These are phyloP conservation scores for Ophiostoma ips DNA, from an alignment of 2,329 filamentous ascomycete species.

Conservation along the genomic window DNA sequence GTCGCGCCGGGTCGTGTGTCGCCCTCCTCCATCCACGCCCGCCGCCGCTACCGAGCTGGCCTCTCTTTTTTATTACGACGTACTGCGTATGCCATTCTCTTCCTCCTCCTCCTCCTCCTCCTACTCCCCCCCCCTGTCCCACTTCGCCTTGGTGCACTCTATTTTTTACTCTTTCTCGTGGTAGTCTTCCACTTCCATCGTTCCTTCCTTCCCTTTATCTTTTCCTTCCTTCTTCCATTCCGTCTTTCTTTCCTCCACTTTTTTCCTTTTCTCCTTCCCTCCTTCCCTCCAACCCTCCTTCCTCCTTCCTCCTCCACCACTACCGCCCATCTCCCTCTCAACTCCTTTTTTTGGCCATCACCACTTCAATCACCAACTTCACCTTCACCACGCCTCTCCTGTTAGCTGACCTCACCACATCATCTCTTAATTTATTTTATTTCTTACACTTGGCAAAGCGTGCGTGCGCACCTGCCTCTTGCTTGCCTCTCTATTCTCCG, in stretches of 20 bases:
- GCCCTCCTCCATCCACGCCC: constrained; percentile 15
- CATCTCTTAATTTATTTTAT: neutral
- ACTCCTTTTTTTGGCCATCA: neutral
- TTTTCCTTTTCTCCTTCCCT: neutral
- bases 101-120: neutral
- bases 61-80: no score
- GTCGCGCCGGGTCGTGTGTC: constrained; percentile 6
- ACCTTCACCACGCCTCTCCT: neutral
- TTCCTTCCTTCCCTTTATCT: constrained; percentile 5
- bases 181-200: constrained; percentile 12
- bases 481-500: neutral
- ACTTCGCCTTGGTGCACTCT: constrained; percentile 6
- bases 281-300: neutral
- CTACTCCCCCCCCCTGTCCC: constrained; percentile 15
- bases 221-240: neutral
- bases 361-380: neutral
- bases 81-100: neutral
- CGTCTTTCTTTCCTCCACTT: neutral
- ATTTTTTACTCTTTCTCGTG: neutral
- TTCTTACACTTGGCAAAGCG: neutral
- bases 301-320: neutral
- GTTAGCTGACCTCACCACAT: no score
- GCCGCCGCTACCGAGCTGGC: constrained; percentile 3
- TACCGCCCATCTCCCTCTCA: neutral
- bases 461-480: neutral